Evolutionary conservation across 768 basidiomycete genomes (phyloP), one percentile per base, ranked within the genome.

Genomic region (Phaeotremella fagi): DNA sequence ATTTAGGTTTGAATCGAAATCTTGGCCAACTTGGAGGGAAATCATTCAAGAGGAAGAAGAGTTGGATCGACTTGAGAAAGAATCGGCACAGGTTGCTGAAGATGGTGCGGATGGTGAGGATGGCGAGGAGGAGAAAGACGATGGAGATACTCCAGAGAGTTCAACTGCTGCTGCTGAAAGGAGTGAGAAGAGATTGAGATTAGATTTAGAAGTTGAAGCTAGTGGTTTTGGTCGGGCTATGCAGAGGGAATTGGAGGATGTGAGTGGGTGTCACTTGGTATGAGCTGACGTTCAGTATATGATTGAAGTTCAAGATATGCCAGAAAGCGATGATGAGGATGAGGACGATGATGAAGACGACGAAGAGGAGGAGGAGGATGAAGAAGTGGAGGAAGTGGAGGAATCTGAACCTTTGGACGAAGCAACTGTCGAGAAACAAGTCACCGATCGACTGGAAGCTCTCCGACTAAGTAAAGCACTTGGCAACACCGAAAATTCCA

Each of bases 131-230:
- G 56, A 53, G 27, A 50, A 57, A 9, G 22, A 44, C 15, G 52
- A 51, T 25, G 50, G 53, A 37, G 45, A 54, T 24, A 45, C 23
- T 38, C 55, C 50, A 22, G 52, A 29, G 31, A 33, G 31, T 16
- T 33, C 31, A 16, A 16, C 7, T 3, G 54, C 56, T 42, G 60
- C 37, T 3, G 24, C 4, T 3, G 26, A 36, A 31, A 15, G 43
- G 35, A 20, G 52, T 20, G 50, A 24, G 71, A 73, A 55, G 66
- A 71, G 22, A 63, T 67, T 42, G 53, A 61, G 81, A 54, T 76
- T 97, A 43, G 95, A 99, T 77, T 84, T 95, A 18, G 81, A 88
- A 60, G 92, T 97, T 4, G 86, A 87, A 45, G 95, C 95, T 2
- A 94, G 90, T 77, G 94, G 94, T 23, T 97, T 94, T 75, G 84